These are phyloP conservation scores for Babesia gibsoni DNA, from an alignment of 169 alveolate species.

Conservation along the genomic window DNA sequence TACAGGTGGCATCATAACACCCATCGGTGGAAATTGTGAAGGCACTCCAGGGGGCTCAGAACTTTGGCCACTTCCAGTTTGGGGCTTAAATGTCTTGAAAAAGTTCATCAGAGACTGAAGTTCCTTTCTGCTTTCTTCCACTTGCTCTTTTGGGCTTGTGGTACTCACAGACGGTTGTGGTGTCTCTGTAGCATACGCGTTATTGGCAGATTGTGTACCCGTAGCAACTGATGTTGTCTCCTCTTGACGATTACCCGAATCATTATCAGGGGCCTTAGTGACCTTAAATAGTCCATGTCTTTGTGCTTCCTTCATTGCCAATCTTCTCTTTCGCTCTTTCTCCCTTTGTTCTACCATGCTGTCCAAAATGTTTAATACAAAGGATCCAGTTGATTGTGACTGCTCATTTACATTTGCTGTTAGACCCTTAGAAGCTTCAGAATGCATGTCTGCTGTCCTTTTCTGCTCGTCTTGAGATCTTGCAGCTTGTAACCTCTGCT, in stretches of 20 bases:
- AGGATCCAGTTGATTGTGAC: conserved; percentile 29
- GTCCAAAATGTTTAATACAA: conserved; percentile 58
- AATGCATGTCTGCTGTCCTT: neutral
- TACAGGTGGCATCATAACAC: neutral
- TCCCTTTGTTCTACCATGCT: conserved; percentile 66
- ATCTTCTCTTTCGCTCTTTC: conserved; percentile 56
- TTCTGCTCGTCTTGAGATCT: neutral
- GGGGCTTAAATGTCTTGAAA: conserved; percentile 43
- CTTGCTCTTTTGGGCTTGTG: neutral
- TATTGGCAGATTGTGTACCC: neutral
- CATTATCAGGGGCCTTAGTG: neutral
- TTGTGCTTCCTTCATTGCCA: conserved; percentile 55
- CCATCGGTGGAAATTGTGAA: neutral
- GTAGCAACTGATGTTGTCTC: neutral
- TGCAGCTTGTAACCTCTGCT: neutral
- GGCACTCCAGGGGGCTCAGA: neutral
- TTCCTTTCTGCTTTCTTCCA: conserved; percentile 26
- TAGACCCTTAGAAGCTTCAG: no score
- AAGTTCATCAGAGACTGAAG: conserved; percentile 53
- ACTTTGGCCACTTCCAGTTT: neutral
- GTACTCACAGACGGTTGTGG: neutral
- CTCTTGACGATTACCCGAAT: neutral
- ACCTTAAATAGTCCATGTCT: conserved; percentile 24
- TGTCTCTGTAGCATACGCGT: neutral
- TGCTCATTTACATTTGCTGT: no score